These are phyloP conservation scores for Amylocarpus encephaloides DNA, from an alignment of 2,329 filamentous ascomycete species.

Conservation along the genomic window DNA sequence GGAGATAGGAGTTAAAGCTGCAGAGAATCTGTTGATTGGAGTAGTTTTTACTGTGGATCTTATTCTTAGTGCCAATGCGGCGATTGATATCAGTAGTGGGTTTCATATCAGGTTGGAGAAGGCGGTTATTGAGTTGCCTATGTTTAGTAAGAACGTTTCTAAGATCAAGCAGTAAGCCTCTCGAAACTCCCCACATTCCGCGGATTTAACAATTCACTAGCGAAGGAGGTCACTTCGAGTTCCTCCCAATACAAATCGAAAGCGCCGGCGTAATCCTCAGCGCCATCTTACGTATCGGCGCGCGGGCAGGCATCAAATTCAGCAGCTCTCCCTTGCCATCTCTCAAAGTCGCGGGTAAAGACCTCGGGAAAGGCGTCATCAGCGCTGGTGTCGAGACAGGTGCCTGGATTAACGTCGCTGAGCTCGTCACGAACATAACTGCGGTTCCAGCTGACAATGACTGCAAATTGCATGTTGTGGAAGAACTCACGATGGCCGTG, in stretches of 20 bases:
- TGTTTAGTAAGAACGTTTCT: slow-evolving; percentile 45
- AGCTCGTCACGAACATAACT: slow-evolving; percentile 48
- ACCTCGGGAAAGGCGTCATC: slow-evolving; percentile 6
- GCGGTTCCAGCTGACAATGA: slow-evolving; percentile 18
- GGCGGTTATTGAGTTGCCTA: slow-evolving; percentile 41
- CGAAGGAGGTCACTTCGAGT: slow-evolving; percentile 48
- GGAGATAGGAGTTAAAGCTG: slow-evolving; percentile 37
- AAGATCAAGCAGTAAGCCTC: slow-evolving; percentile 45
- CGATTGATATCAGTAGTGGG: slow-evolving; percentile 46
- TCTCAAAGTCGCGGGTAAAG: neutral
- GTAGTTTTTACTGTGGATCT: slow-evolving; percentile 45
- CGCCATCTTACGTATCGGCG: slow-evolving; percentile 42
- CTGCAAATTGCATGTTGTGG: too few species aligned
- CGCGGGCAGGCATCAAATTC: slow-evolving; percentile 39
- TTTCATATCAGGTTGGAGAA: slow-evolving; percentile 51
- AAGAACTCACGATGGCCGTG: too few species aligned
- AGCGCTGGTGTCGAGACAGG: slow-evolving; percentile 35
- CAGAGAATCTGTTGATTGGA: slow-evolving; percentile 38
- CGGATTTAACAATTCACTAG: slow-evolving; percentile 31
- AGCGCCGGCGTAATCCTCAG: slow-evolving; percentile 39
- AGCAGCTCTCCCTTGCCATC: slow-evolving; percentile 23
- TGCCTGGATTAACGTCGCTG: slow-evolving; percentile 46
- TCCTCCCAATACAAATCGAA: slow-evolving; percentile 47
- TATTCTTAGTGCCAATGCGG: slow-evolving; percentile 41
- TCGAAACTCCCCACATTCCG: too few species aligned